Base-by-base conservation (phyloP, 208 protist species). In the Leishmania arabica region DNA sequence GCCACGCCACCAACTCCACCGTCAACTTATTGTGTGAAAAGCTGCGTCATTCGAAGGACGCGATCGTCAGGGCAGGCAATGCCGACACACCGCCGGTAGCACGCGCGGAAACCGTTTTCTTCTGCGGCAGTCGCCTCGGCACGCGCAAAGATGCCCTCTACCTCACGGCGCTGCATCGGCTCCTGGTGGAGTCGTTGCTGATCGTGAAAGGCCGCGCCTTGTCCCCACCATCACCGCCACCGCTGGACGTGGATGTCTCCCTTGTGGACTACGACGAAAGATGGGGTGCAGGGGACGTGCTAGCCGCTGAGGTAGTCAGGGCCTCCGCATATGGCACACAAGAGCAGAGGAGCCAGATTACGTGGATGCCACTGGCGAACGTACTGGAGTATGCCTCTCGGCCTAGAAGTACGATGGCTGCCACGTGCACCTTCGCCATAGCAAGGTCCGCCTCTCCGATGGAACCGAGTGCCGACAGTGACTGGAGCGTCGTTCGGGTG, bases 261-360 rank as follows among this genome's bases (percentile, higher is more conserved):
- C 69, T 92, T n/a, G 82, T 90, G 17, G 85, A 90, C 69, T 80
- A 83, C 56, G 88, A 92, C 71, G 83, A 87, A 68, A 65, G 64
- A 2, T 92, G 87, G 89, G 89, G 87, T 53, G 68, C 84, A 7
- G 84, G 81, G 5, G 87, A 90, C 75, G 85, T 90, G 3, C 74
- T 92, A 8, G 85, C 90, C 49, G 15, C 71, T 7, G 77, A 84
- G 31, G 56, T 47, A 2, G 40, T 58, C 21, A 21, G 9, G 53
- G 5, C 72, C 11, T 62, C 72, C n/a, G 31, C 72, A 1, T 1
- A 42, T 34, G 51, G 47, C 72, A 62, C 34, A 24, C 51, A 42
- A 15, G 49, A 7, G 31, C 72, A 42, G n/a, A 6, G 51, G 34
- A 54, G 17, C 34, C 47, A 5, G 34, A 45, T 56, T 27, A 64